These are phyloP conservation scores for Yamadazyma takamatsuzukensis DNA, from an alignment of 805 yeast genomes.

Conservation along the genomic window DNA sequence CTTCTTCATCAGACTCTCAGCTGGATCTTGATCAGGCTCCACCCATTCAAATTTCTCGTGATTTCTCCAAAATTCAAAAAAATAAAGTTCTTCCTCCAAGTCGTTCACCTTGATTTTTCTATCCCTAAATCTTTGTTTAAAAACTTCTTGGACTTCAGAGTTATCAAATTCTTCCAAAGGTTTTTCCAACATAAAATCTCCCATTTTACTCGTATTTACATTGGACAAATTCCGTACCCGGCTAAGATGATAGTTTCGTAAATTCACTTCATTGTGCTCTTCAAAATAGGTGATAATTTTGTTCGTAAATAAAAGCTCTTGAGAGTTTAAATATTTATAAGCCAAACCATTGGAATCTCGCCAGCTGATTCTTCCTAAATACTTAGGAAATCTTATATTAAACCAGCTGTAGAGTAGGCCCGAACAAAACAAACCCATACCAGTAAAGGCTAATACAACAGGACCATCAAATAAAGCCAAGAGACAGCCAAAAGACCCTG, in stretches of 20 bases:
- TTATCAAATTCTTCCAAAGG: conserved; percentile 3
- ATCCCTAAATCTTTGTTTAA: conserved; percentile 18
- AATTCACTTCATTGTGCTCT: conserved; percentile 39
- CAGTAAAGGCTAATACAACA: conserved; percentile 1
- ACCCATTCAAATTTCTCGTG: conserved; percentile 38
- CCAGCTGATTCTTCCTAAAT: conserved; percentile 34
- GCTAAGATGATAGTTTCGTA: conserved; percentile 36
- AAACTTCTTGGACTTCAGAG: conserved; percentile 12
- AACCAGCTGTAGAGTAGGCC: not conserved
- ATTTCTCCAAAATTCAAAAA: conserved; percentile 34
- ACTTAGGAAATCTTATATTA: conserved; percentile 7
- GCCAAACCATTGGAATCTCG: conserved; percentile 26
- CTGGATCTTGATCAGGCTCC: conserved; percentile 47
- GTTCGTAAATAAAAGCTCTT: conserved; percentile 29
- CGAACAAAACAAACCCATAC: no score
- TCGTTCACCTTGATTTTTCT: conserved; percentile 36
- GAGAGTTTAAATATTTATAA: conserved; percentile 25
- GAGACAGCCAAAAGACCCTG: no score
- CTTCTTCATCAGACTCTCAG: conserved; percentile 32
- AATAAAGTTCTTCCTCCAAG: conserved; percentile 30
- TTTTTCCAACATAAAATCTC: conserved; percentile 23
- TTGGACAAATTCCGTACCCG: conserved; percentile 19
- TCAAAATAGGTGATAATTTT: conserved; percentile 38
- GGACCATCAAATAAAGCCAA: not conserved
- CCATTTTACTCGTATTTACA: conserved; percentile 14